Base-by-base conservation (phyloP, 768 basidiomycete species). In the Neoboletus subvelutipes region DNA sequence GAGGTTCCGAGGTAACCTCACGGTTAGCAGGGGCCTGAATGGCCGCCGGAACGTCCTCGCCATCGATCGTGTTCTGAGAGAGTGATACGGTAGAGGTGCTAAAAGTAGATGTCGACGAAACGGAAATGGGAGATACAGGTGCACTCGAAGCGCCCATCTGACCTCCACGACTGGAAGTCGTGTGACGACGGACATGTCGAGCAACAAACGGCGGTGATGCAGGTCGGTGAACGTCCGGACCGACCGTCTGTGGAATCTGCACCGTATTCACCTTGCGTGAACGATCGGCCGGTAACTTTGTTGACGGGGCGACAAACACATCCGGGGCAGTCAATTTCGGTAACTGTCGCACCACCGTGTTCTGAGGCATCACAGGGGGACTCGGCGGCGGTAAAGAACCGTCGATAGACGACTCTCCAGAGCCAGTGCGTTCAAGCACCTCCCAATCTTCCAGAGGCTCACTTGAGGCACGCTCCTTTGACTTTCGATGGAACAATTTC, bases 381-480 rank as follows among this genome's bases (percentile, higher is more conserved):
- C 59, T 62, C 13, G 57, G 58, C 7, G 67, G 61, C 31, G 56
- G 56, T 6, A 67, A 36, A 6, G 69, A 61, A 10, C 57, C 70
- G 28, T 72, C 60, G 7, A 55, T 36, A 1, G 63, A 68, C 20
- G 69, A 68, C 48, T 65, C 64, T n/a, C 48, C 61, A 37, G 71
- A 72, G 17, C 59, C 64, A 17, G 68, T 63, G 26, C 63, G 60
- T 48, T 73, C 72, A 31, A 72, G 64, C 22, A 72, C 54, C 54
- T 72, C 71, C 71, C 71, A 72, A 22, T 72, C 71, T 3, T 73
- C 67, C 33, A 73, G 61, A 34, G 64, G 70, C 47, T 71, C 70
- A 4, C 67, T 72, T n/a, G 69, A 67, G 1, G 69, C 64, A 58
- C 68, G 71, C 58, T 72, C 71, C 55, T 72, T 72, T 20, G 72